Evolutionary conservation across 2,329 filamentous ascomycete genomes (phyloP), one percentile per base, ranked within the genome.

Genomic region (Epichloe glyceriae): DNA sequence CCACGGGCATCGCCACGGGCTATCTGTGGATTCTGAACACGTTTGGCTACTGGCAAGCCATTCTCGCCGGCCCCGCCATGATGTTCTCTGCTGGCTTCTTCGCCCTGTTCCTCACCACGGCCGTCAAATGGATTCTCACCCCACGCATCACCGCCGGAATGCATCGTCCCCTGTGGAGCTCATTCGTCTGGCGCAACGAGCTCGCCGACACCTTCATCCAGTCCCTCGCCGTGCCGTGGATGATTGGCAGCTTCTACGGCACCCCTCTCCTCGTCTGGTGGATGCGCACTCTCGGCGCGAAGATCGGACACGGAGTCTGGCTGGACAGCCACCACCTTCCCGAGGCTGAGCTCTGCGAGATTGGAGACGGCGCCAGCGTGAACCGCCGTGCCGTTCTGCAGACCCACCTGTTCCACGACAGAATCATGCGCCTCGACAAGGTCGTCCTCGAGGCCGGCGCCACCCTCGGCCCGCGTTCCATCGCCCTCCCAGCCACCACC

Each of bases 161-260:
- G 51, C 53, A 57, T n/a, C 53, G 50, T 40, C 57, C 57, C 15
- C 51, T 58, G 2, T 58, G 57, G 57, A 58, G 56, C 49, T 55
- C 54, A 2, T 58, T 58, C 33, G 57, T 58, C 38, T 58, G 57
- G 57, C 56, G 57, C 50, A 58, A 58, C 44, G 57, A 81, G 52
- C 67, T 86, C 42, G 85, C 82, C 15, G 76, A 80, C 57, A 63
- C 66, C 30, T 82, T 86, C 59, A 67, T 86, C 44, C 72, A 77
- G 47, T 52, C 51, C 8, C 44, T 58, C 8, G 56, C 53, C 10
- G 49, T 57, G 1, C 57, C 57, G 4, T 55, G 54, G 46, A 44
- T 57, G 41, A 53, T 54, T 2, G 40, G 39, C 14, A 38, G 43
- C 20, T 52, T 52, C 47, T 57, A 57, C 49, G 57, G 57, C 51